Conservation (phyloP, 2,329 filamentous ascomycete genomes). For the Pezicula radicicola region DNA sequence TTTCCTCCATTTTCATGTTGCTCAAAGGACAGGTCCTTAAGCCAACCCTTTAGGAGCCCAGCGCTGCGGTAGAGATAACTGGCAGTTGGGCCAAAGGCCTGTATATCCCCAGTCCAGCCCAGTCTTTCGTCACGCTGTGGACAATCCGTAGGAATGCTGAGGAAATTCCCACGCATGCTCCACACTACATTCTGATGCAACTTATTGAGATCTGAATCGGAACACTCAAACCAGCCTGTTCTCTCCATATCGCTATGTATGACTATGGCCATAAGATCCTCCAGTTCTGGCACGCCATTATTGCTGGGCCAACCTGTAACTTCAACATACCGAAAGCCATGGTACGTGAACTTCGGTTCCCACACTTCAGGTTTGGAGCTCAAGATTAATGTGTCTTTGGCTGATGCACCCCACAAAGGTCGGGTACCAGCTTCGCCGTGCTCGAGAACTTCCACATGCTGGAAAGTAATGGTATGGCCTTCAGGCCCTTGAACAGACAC, state of each 20-base stretch:
- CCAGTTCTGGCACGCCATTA: not conserved
- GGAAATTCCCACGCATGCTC: conserved; percentile 45
- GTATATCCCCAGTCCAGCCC: conserved; percentile 46
- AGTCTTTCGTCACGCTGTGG: conserved; percentile 45
- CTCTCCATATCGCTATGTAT: conserved; percentile 21
- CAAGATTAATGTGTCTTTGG: conserved; percentile 33
- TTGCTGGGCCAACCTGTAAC: conserved; percentile 16
- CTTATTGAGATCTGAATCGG: conserved; percentile 35
- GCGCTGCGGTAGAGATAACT: conserved; percentile 37
- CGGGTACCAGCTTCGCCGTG: conserved; percentile 37
- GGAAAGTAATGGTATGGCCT: conserved; percentile 40
- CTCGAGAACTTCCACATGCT: conserved; percentile 55
- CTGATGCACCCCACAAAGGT: conserved; percentile 36
- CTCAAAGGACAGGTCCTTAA: conserved; percentile 36
- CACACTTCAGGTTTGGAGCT: conserved; percentile 31
- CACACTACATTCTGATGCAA: conserved; percentile 44
- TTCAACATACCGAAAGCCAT: conserved; percentile 42
- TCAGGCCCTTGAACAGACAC: conserved; percentile 34
- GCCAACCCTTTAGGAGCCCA: conserved; percentile 36
- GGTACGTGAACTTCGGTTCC: conserved; percentile 41
- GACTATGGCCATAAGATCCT: conserved; percentile 19
- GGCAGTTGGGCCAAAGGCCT: conserved; percentile 41
- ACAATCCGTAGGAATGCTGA: conserved; percentile 44
- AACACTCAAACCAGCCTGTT: conserved; percentile 22
- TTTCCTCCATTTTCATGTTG: conserved; percentile 22